Evolutionary conservation across 2,329 filamentous ascomycete genomes (phyloP).

Genomic region (Rhinocladiella mackenziei): DNA sequence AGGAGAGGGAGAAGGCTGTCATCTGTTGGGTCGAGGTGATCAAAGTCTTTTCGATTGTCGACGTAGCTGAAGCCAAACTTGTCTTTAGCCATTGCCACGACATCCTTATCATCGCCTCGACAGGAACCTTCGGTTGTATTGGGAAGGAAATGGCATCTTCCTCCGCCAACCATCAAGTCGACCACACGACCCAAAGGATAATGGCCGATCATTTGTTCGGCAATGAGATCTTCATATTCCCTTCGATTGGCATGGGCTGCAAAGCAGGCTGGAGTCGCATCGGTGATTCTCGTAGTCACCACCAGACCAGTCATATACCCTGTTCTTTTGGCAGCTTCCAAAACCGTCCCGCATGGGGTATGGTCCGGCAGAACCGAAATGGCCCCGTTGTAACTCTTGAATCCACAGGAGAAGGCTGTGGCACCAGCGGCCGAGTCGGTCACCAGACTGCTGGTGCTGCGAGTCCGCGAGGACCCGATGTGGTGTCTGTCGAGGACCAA

Average conservation of each 20-base stretch:
- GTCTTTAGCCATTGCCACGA: slow-evolving; percentile 67
- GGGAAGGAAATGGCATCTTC: slow-evolving; percentile 85
- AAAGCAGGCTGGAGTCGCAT: slow-evolving; percentile 95
- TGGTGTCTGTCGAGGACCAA: slow-evolving; percentile 81
- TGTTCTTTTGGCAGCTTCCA: slow-evolving; percentile 88
- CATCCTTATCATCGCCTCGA: slow-evolving; percentile 70
- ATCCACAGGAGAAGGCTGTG: slow-evolving; percentile 87
- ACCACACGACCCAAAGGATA: slow-evolving; percentile 82
- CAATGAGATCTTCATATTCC: slow-evolving; percentile 82
- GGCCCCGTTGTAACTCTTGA: slow-evolving; percentile 95
- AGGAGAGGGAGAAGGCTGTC: slow-evolving; percentile 73
- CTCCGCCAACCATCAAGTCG: slow-evolving; percentile 89
- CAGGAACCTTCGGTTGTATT: slow-evolving; percentile 80
- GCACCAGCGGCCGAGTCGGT: slow-evolving; percentile 97
- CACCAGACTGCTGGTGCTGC: slow-evolving; percentile 77
- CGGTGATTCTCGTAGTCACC: slow-evolving; percentile 90
- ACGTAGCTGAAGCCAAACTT: slow-evolving; percentile 75
- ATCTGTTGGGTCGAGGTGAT: slow-evolving; percentile 62
- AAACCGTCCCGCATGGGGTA: slow-evolving; percentile 81
- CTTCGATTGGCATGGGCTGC: slow-evolving; percentile 79
- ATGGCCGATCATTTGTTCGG: slow-evolving; percentile 84
- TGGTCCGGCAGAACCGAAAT: slow-evolving; percentile 85
- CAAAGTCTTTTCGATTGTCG: slow-evolving; percentile 67
- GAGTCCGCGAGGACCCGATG: slow-evolving; percentile 83
- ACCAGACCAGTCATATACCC: slow-evolving; percentile 92